These are phyloP conservation scores for Geranomyces variabilis DNA, from an alignment of 192 early-diverging fungal genomes.

Conservation along the genomic window DNA sequence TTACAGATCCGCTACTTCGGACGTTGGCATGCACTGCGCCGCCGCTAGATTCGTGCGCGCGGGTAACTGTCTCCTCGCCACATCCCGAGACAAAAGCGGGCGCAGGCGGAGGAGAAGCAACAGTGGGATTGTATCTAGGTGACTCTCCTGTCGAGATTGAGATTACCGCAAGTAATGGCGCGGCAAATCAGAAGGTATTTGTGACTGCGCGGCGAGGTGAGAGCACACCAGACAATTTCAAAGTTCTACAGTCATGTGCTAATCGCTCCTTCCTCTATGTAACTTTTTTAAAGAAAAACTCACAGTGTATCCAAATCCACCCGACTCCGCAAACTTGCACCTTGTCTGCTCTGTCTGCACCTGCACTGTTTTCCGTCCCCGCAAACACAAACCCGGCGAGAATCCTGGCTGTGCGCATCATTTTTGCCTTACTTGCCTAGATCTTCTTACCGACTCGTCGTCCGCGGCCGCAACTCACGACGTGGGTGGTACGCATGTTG, in stretches of 20 bases:
- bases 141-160: conserved; percentile 37
- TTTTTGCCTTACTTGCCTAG: conserved; percentile 43
- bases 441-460: conserved; percentile 22
- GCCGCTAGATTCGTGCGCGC: background rate
- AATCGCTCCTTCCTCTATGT: no score
- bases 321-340: no score
- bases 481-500: background rate
- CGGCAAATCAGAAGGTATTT: background rate
- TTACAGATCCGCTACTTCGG: background rate
- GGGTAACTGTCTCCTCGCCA: background rate
- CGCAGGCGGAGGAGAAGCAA: background rate
- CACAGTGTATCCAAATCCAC: background rate
- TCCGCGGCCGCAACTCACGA: background rate
- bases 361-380: conserved; percentile 24
- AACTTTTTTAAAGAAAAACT: conserved; percentile 24
- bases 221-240: background rate
- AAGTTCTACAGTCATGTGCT: no score
- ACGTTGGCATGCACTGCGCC: background rate
- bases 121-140: conserved; percentile 15
- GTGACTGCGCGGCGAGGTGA: background rate
- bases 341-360: conserved; percentile 23
- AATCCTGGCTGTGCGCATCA: conserved; percentile 32
- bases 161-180: conserved; percentile 11
- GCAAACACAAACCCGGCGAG: conserved; percentile 15
- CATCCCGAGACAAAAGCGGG: background rate